Evolutionary conservation across 208 protist species (phyloP), one percentile per base, ranked within the genome.

Genomic region (Trypanosoma brucei): DNA sequence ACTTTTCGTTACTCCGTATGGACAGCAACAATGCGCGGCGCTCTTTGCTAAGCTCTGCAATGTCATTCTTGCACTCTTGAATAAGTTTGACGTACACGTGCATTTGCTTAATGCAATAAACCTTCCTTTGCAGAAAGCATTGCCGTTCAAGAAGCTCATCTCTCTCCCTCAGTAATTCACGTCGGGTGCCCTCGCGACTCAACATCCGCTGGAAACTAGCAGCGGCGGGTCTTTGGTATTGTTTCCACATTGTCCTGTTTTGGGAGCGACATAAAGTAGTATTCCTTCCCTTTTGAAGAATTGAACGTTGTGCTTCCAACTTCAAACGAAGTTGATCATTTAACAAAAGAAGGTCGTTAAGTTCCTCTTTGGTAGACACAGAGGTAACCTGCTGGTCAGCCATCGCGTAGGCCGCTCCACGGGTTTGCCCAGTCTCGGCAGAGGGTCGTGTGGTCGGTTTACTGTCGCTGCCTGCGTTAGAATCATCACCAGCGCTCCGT

Each of bases 1-100:
- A 70, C 65, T 84, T 86, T 54, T 92, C 86, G 62, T 92, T 92
- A 62, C 76, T 83, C 46, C 82, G 81, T 59, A 92, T 75, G 55
- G 80, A 73, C 1, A 87, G 74, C 55, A 73, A 70, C 3, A 86
- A 68, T 45, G 79, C 76, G 36, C 82, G 79, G 58, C 86, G 68
- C 55, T 89, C 80, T 39, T 86, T 75, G 4, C 36, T 70, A 45
- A 86, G 72, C 36, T 56, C 58, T 11, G 61, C 53, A 44, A 92
- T 86, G 59, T 92, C 80, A 50, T 70, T 35, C 59, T 82, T 84
- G 33, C 68, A 72, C 13, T 64, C 58, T 51, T 83, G 71, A 13
- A 88, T 76, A 36, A 86, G 55, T 14, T 74, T 44, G 48, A 67
- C 57, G 65, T 84, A 89, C 59, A 67, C 64, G 37, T 59, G 48